A percentile compares a stretch with the other conserved stretches of the same genome.
Evolutionary conservation across 192 early-diverging fungal genomes (phyloP).

Genomic region (Umbelopsis sp.): DNA sequence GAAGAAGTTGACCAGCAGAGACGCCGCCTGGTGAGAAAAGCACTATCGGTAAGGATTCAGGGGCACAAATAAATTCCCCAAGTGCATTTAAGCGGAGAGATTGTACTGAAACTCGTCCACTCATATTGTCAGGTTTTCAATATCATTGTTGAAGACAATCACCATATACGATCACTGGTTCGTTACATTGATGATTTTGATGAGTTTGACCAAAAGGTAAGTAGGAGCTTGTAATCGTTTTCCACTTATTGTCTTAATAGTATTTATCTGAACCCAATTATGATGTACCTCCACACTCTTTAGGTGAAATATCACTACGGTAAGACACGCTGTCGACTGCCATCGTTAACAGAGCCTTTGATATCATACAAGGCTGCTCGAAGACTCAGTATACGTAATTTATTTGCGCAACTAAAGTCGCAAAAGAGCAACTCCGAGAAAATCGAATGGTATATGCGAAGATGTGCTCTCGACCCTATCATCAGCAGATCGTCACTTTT

Average conservation of each 20-base stretch:
- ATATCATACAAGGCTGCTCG: background rate
- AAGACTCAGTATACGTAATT: slow-evolving; percentile 16
- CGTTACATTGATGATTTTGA: slow-evolving; percentile 43
- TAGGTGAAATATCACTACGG: slow-evolving; percentile 31
- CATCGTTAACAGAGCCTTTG: slow-evolving; percentile 23
- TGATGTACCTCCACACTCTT: background rate
- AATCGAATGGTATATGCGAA: slow-evolving; percentile 50
- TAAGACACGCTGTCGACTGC: slow-evolving; percentile 27
- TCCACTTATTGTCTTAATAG: too few relatives aligned
- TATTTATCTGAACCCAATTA: background rate
- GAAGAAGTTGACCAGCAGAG: slow-evolving; percentile 9
- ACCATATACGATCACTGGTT: slow-evolving; percentile 29
- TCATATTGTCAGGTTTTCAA: slow-evolving; percentile 42
- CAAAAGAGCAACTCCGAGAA: slow-evolving; percentile 52
- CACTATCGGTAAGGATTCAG: slow-evolving; percentile 21
- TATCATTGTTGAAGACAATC: slow-evolving; percentile 40
- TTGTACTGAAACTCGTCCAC: background rate
- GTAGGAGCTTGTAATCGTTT: background rate
- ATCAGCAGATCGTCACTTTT: slow-evolving; percentile 45
- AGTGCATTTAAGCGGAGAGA: background rate
- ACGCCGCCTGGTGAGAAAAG: slow-evolving; percentile 16
- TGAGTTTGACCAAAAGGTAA: slow-evolving; percentile 43
- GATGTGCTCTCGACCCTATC: slow-evolving; percentile 41
- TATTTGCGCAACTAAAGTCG: slow-evolving; percentile 22
- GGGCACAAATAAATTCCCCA: background rate